Percentiles rank a stretch among this genome's conserved stretches.
phyloP scores from a whole-genome alignment of 805 yeast genomes.

The Kurtzmaniella cleridarum region DNA sequence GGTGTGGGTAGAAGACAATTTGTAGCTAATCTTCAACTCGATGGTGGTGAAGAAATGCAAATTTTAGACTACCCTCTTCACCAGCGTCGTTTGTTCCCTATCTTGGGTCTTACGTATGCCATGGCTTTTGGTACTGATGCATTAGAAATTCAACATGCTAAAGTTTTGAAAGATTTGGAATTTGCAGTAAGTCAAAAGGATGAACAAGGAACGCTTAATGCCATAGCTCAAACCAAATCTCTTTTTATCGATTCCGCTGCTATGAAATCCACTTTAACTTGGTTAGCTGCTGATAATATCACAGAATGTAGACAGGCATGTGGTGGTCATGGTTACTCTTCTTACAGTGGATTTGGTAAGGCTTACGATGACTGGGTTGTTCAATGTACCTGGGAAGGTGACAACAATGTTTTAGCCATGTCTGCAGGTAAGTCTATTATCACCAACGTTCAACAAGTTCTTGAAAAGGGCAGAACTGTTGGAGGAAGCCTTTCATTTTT shows the following conservation, averaged over 20 bases:
- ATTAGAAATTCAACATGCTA: conserved; percentile 47
- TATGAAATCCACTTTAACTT: conserved; percentile 82
- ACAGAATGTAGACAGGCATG: conserved; percentile 91
- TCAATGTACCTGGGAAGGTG: conserved; percentile 98
- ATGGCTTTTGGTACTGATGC: conserved; percentile 66
- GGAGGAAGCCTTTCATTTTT: conserved; percentile 44
- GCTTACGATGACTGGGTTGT: conserved; percentile 94
- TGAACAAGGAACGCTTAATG: conserved; percentile 36
- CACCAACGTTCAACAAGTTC: conserved; percentile 38
- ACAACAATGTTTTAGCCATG: conserved; percentile 79
- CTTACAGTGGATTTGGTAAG: conserved; percentile 88
- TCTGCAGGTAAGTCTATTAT: conserved; percentile 77
- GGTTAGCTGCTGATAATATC: conserved; percentile 75
- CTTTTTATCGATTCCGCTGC: conserved; percentile 83
- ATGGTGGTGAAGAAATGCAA: conserved; percentile 52
- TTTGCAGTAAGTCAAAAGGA: conserved; percentile 45
- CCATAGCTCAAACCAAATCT: conserved; percentile 64
- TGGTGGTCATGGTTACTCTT: conserved; percentile 95
- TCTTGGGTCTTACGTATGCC: conserved; percentile 72
- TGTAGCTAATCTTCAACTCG: conserved; percentile 34
- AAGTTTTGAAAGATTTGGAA: conserved; percentile 50
- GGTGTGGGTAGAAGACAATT: conserved; percentile 90
- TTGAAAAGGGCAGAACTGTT: conserved; percentile 39
- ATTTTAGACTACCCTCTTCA: conserved; percentile 83
- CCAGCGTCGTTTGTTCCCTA: conserved; percentile 84